Base-by-base conservation (phyloP, 1,284 basidiomycete species). In the Boletellus dicymbophilus region DNA sequence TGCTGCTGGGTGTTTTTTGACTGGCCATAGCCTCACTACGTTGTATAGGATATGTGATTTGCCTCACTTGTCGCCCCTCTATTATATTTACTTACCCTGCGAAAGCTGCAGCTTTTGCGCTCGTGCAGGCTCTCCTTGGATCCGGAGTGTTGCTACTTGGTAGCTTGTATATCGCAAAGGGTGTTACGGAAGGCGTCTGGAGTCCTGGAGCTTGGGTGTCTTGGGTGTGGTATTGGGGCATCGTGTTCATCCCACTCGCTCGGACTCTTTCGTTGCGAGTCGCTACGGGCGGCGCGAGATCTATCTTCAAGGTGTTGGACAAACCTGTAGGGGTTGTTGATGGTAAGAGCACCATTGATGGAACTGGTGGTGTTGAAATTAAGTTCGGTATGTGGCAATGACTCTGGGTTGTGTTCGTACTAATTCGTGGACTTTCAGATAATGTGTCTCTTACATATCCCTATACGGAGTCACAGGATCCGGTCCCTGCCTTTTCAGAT, bases 391-490 rank as follows among this genome's bases (percentile, higher is more conserved):
- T 42, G 77, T 46, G 31, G 20, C 3, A 12, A 6, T 37, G 1
- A n/a, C 4, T 21, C 31, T 18, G 26, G 8, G 6, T 37, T 34
- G n/a, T 15, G 37, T 9, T 48, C 38, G 16, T n/a, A 6, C 52
- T 53, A 25, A 55, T 36, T 21, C 16, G 37, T 45, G 10, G 4
- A 18, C 9, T 16, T 28, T n/a, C 55, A 91, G 88, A 90, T 15
- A 84, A 91, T 53, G 90, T 92, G 54, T 80, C 70, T 59, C 92
- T 94, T 71, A 86, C 86, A 9, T 96, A 96, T 69, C 92, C 95
- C 59, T 82, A 80, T 21, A 82, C 60, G 82, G 48, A 79, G 76
- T 28, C 80, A 80, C 37, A 92, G 89, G 5, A 77, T 90, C 47
- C 83, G 8, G 37, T 65, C 39, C 40, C 50, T 34, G 88, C 90